Percentiles rank a stretch among this genome's conserved stretches.
phyloP scores from a whole-genome alignment of 148 eudicot genomes.

The Rhododendron mucronatum region DNA sequence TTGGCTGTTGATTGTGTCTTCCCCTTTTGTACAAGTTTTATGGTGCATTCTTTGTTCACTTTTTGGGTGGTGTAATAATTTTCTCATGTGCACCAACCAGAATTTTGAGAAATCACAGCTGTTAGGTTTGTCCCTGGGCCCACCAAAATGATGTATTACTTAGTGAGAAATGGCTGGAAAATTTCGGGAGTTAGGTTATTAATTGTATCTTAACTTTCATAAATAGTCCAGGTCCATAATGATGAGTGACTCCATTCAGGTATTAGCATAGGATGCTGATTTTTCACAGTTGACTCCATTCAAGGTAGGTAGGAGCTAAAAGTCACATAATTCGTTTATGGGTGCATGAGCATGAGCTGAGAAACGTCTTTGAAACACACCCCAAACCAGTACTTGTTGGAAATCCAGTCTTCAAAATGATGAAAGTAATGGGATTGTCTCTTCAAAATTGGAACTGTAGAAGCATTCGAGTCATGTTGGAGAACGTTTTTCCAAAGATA shows the following conservation, averaged over 20 bases:
- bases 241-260: neutral
- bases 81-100: conserved; percentile 20
- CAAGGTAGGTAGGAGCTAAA: neutral
- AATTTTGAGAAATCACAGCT: neutral
- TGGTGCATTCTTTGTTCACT: neutral
- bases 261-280: neutral
- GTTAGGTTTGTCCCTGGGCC: conserved; percentile 8
- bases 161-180: conserved; percentile 8
- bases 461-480: no score
- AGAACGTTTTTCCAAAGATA: no score
- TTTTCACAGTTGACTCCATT: neutral
- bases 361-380: no score
- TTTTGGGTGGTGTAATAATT: conserved; percentile 4
- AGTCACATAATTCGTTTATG: neutral
- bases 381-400: no score
- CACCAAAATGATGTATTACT: neutral
- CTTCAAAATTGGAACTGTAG: no score
- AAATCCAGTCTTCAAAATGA: no score
- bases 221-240: neutral
- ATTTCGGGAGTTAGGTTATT: neutral
- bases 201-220: neutral
- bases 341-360: neutral
- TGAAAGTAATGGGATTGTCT: no score
- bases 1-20: conserved; percentile 13
- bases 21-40: neutral